Percentiles rank a stretch among this genome's conserved stretches.
These are phyloP conservation scores for Starmerella sirachaensis DNA, from an alignment of 805 yeast species.

Conservation along the genomic window DNA sequence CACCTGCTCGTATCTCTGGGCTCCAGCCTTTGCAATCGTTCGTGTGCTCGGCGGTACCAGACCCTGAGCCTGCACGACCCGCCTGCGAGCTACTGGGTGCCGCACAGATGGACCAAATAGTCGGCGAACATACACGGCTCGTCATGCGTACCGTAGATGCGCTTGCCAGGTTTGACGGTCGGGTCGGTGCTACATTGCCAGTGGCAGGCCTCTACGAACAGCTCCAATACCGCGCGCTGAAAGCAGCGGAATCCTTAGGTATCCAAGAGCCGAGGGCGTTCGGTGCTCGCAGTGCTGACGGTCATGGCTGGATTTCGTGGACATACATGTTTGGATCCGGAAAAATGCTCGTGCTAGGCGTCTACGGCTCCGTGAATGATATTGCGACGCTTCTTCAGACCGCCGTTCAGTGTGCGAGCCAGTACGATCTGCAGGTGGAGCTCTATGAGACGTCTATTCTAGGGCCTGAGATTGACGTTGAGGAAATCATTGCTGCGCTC, in stretches of 20 bases:
- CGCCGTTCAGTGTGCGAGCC: conserved; percentile 8
- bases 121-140: conserved; percentile 10
- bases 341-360: conserved; percentile 11
- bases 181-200: conserved; percentile 12
- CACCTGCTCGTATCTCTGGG: conserved; percentile 4
- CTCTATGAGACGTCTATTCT: conserved; percentile 12
- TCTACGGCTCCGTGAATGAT: conserved; percentile 17
- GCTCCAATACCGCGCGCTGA: conserved; percentile 10
- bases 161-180: conserved; percentile 5
- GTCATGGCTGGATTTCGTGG: conserved; percentile 19
- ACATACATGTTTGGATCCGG: conserved; percentile 10
- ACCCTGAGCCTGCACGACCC: background rate
- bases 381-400: conserved; percentile 9
- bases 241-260: conserved; percentile 13
- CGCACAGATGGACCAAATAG: conserved; percentile 3
- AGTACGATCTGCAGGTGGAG: conserved; percentile 8
- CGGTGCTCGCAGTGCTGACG: conserved; percentile 16
- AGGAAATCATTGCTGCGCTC: conserved; percentile 10
- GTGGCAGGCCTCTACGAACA: conserved; percentile 14
- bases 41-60: conserved; percentile 1
- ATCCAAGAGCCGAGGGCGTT: conserved; percentile 5
- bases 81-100: conserved; percentile 5
- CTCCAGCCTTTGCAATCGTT: conserved; percentile 4
- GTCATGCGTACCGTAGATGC: conserved; percentile 8
- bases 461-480: conserved; percentile 2